Base-by-base conservation (phyloP, 2,329 filamentous ascomycete species). In the Penicillium sp. region DNA sequence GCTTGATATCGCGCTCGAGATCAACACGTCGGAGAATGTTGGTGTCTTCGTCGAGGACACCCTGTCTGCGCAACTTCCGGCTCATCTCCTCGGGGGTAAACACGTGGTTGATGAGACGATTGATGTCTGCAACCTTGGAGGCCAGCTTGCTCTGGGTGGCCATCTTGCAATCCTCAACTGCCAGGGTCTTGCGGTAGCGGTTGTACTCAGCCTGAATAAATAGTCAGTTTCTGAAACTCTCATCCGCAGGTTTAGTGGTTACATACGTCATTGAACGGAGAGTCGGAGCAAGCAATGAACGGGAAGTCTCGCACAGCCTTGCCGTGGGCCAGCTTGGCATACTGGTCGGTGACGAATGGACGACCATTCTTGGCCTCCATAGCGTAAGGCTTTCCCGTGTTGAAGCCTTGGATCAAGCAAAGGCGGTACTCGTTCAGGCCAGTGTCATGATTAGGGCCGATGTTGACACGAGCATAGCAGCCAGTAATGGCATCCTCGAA, bases 231-330 rank as follows among this genome's bases (percentile, higher is more conserved):
- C n/a, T 12, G 15, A 8, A 15, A 55, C 15, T 19, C 28, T 33
- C 2, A 5, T 40, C 19, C 24, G 7, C 26, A 28, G 8, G 2
- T 17, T 4, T 22, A 33, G n/a, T 7, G 12, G 28, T 9, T 8
- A 75, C 83, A 66, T 81, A 92, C 90, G 77, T 95, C 92, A n/a
- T 90, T 91, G 72, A 98, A 91, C 45, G 85, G 83, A 54, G 89
- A 88, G 75, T 97, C 93, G 0, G 95, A 98, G 74, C 94, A 93
- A 65, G 90, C 89, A 64, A 95, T 89, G 77, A 98, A 97, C 4
- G 93, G 93, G 80, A 93, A 97, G 38, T 93, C 88, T 75, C 90
- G 90, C 73, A 92, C 86, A 0, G 91, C 85, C 70, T 93, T 93
- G 50, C 95, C 95, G 74, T 96, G 91, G 8, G 92, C 88, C 45